Evolutionary conservation across 2,329 filamentous ascomycete species (phyloP).

Genomic region (Hypocrella siamensis): DNA sequence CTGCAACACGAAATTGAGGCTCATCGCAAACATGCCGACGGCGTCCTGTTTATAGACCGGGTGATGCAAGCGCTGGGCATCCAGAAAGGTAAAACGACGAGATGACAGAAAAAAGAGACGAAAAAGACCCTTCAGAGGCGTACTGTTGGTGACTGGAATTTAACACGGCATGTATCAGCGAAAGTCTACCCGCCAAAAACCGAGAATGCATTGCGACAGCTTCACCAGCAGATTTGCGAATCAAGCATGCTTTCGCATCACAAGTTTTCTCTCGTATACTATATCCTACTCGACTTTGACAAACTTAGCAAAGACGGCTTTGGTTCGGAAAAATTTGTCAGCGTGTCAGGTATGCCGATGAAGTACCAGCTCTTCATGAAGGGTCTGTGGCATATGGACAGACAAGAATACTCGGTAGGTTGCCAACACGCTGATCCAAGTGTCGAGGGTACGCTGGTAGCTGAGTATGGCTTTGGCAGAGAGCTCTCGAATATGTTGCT

Average conservation of each 20-base stretch:
- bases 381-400: slow-evolving; percentile 69
- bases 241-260: slow-evolving; percentile 52
- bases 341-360: slow-evolving; percentile 48
- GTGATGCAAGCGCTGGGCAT: slow-evolving; percentile 57
- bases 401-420: slow-evolving; percentile 46
- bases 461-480: slow-evolving; percentile 17
- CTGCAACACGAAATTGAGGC: slow-evolving; percentile 46
- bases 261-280: slow-evolving; percentile 73
- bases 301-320: slow-evolving; percentile 32
- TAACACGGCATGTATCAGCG: too few relatives aligned
- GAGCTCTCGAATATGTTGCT: slow-evolving; percentile 59
- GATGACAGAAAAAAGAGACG: too few relatives aligned
- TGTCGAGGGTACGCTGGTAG: too few relatives aligned
- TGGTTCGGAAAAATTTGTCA: slow-evolving; percentile 40
- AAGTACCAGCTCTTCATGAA: slow-evolving; percentile 72
- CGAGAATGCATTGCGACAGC: slow-evolving; percentile 47
- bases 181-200: slow-evolving; percentile 62
- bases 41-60: slow-evolving; percentile 64
- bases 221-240: slow-evolving; percentile 56
- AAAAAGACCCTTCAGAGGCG: too few relatives aligned
- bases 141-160: too few relatives aligned
- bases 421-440: background rate
- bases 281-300: slow-evolving; percentile 64
- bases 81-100: slow-evolving; percentile 49
- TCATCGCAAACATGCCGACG: slow-evolving; percentile 51